Evolutionary conservation across 2,329 filamentous ascomycete species (phyloP).

Genomic region (Graphiopsis chlorocephala): DNA sequence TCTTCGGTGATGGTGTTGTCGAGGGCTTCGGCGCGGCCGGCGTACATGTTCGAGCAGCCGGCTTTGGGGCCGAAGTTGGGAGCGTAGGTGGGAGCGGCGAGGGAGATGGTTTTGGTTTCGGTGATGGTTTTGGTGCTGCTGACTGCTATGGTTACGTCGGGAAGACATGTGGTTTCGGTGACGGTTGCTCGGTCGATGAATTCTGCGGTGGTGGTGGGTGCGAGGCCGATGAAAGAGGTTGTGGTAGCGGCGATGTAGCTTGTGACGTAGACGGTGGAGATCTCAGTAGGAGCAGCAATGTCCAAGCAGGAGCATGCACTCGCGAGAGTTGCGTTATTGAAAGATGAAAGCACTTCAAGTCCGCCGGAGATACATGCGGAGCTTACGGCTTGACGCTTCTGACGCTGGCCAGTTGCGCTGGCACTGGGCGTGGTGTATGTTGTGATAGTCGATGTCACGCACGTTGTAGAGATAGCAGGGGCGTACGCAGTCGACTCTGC

Average conservation of each 20-base stretch:
- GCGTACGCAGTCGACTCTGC: neutral
- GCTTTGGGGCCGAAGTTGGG: conserved; percentile 24
- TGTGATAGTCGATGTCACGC: conserved; percentile 1
- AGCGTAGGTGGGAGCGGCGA: conserved; percentile 27
- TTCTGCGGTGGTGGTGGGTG: conserved; percentile 18
- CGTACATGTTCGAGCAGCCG: conserved; percentile 20
- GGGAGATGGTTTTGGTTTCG: conserved; percentile 19
- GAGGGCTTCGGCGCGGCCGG: conserved; percentile 6
- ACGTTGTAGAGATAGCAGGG: conserved; percentile 8
- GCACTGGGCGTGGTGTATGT: conserved; percentile 10
- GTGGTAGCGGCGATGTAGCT: conserved; percentile 19
- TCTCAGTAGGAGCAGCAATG: conserved; percentile 12
- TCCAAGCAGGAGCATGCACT: conserved; percentile 17
- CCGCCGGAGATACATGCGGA: conserved; percentile 10
- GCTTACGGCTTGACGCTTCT: neutral
- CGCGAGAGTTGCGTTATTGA: conserved; percentile 4
- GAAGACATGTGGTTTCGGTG: conserved; percentile 17
- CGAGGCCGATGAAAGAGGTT: conserved; percentile 16
- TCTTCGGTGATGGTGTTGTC: conserved; percentile 16
- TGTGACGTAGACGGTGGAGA: conserved; percentile 21
- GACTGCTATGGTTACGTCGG: conserved; percentile 11
- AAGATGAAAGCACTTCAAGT: neutral
- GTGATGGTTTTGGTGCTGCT: conserved; percentile 21
- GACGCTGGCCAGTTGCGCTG: conserved; percentile 3
- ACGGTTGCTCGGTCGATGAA: conserved; percentile 18